These are phyloP conservation scores for Lactarius psammicola DNA, from an alignment of 768 basidiomycete genomes.

Conservation along the genomic window DNA sequence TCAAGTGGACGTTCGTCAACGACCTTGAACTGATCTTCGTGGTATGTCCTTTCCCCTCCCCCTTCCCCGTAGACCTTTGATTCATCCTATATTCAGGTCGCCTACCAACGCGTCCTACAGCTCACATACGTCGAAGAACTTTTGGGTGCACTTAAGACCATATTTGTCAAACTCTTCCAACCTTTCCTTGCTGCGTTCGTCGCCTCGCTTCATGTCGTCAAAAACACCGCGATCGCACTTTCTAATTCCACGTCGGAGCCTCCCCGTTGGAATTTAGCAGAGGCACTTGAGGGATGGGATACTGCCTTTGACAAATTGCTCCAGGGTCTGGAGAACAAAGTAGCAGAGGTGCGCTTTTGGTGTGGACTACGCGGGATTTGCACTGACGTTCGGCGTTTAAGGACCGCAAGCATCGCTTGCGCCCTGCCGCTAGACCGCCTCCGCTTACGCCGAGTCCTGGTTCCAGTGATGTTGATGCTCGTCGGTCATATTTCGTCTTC, in stretches of 20 bases:
- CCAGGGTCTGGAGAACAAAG: slow-evolving; percentile 70
- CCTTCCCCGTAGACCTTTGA: not conserved
- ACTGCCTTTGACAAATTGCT: slow-evolving; percentile 73
- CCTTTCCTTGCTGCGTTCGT: slow-evolving; percentile 83
- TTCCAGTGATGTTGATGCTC: slow-evolving; percentile 58
- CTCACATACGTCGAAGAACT: slow-evolving; percentile 92
- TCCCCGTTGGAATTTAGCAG: slow-evolving; percentile 63
- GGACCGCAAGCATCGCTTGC: slow-evolving; percentile 72
- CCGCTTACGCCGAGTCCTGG: slow-evolving; percentile 45
- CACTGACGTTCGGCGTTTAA: slow-evolving; percentile 32
- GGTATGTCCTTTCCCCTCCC: slow-evolving; percentile 52
- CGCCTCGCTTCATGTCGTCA: slow-evolving; percentile 71
- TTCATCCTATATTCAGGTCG: slow-evolving; percentile 55
- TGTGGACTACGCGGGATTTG: slow-evolving; percentile 2
- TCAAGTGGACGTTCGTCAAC: slow-evolving; percentile 94
- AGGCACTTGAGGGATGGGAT: slow-evolving; percentile 80
- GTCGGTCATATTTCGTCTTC: slow-evolving; percentile 40
- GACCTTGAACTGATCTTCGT: slow-evolving; percentile 97
- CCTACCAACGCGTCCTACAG: slow-evolving; percentile 94
- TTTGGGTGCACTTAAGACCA: slow-evolving; percentile 69
- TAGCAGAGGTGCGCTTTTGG: slow-evolving; percentile 51
- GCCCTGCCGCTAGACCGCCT: slow-evolving; percentile 39
- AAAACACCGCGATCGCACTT: slow-evolving; percentile 40
- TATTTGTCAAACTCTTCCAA: slow-evolving; percentile 86
- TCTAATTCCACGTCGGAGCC: slow-evolving; percentile 39